These are phyloP conservation scores for Hyphopichia pseudoburtonii DNA, from an alignment of 1,139 yeast genomes.

Conservation along the genomic window DNA sequence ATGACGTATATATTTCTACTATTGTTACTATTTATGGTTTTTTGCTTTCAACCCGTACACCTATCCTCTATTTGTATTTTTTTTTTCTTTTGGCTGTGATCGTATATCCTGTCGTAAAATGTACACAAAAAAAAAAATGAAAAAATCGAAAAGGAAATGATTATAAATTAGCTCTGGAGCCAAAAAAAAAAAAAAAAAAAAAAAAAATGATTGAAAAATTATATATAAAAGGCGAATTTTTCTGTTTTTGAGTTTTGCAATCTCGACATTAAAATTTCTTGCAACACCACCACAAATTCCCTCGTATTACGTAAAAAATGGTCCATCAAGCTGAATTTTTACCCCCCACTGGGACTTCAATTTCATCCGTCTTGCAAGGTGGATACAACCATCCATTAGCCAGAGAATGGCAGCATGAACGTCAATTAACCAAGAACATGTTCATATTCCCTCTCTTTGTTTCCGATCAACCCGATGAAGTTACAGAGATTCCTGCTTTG, in stretches of 20 bases:
- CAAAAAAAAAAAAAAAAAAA: too few species aligned
- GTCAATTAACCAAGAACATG: slow-evolving; percentile 82
- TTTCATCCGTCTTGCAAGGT: slow-evolving; percentile 84
- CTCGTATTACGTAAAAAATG: too few species aligned
- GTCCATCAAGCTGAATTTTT: slow-evolving; percentile 70
- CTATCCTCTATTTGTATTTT: neutral
- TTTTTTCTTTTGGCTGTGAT: neutral
- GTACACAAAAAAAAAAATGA: too few species aligned
- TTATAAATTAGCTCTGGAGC: too few species aligned
- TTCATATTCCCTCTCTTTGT: slow-evolving; percentile 91
- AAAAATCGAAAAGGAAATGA: too few species aligned
- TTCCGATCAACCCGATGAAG: slow-evolving; percentile 81
- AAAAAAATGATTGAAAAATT: too few species aligned
- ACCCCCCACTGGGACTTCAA: slow-evolving; percentile 54
- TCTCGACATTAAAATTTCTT: too few species aligned
- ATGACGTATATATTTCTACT: neutral
- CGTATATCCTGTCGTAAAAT: too few species aligned
- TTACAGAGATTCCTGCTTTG: slow-evolving; percentile 65
- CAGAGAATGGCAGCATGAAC: slow-evolving; percentile 88
- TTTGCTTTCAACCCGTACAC: neutral
- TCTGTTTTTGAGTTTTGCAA: too few species aligned
- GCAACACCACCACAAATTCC: too few species aligned
- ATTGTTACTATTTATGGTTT: neutral
- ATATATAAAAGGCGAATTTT: too few species aligned
- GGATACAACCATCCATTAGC: slow-evolving; percentile 91